phyloP scores from a whole-genome alignment of 75 land plant species.

The Sequoia sempervirens region DNA sequence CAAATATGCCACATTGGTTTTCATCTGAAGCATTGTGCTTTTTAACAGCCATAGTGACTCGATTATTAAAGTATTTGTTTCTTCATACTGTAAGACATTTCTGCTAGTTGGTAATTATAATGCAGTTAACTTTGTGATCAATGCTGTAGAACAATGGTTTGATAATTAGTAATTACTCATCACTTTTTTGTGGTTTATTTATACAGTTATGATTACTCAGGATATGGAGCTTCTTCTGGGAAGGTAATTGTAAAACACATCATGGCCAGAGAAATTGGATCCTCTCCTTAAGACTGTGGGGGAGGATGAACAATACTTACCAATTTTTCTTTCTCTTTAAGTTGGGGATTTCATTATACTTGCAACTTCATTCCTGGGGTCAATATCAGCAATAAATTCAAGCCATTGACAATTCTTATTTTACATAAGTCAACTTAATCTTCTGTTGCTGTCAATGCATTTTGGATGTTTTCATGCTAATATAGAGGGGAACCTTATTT shows the following conservation, averaged over 20 bases:
- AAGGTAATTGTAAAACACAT: slow-evolving; percentile 42
- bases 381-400: neutral
- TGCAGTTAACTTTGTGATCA: slow-evolving; percentile 3
- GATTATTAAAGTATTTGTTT: neutral
- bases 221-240: slow-evolving; percentile 91
- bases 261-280: neutral
- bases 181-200: slow-evolving; percentile 4
- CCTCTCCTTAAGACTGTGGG: neutral
- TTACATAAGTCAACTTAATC: neutral
- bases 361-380: neutral
- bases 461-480: neutral
- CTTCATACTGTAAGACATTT: neutral
- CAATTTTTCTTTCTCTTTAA: neutral
- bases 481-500: neutral
- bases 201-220: slow-evolving; percentile 88
- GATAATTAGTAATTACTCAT: neutral
- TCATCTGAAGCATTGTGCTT: neutral
- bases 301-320: neutral
- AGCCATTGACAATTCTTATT: neutral
- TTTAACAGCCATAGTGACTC: neutral
- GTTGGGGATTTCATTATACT: neutral
- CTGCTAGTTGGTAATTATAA: neutral
- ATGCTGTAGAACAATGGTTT: neutral
- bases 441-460: neutral
- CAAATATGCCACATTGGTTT: neutral